phyloP scores from a whole-genome alignment of 2,329 filamentous ascomycete genomes.

The Fusarium praegraminearum region DNA sequence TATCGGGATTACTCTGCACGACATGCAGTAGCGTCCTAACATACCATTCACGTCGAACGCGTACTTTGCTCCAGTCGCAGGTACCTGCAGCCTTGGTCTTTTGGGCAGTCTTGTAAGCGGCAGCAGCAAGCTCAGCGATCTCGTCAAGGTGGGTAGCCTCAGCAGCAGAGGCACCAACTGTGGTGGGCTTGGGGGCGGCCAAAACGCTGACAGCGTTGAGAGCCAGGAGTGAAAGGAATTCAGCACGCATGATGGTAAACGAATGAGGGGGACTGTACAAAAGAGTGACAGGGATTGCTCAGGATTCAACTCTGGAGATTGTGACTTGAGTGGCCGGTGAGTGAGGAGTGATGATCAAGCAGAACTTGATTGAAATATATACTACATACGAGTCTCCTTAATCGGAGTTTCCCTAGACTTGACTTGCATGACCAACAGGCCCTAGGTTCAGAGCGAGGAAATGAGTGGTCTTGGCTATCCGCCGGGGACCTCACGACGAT shows the following conservation, averaged over 20 bases:
- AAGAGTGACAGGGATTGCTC: conserved; percentile 21
- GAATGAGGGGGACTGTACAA: background rate
- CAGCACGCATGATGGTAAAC: conserved; percentile 36
- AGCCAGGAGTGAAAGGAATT: conserved; percentile 37
- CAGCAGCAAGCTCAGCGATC: conserved; percentile 38
- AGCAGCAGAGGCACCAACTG: conserved; percentile 24
- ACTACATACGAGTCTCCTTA: conserved; percentile 12
- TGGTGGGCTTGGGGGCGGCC: conserved; percentile 34
- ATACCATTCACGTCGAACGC: conserved; percentile 51
- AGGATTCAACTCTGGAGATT: conserved; percentile 12
- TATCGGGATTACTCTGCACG: fast-evolving
- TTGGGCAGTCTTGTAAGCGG: conserved; percentile 45
- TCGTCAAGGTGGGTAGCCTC: conserved; percentile 41
- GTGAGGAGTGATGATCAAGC: conserved; percentile 3
- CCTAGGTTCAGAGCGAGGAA: background rate
- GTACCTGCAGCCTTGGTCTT: conserved; percentile 42
- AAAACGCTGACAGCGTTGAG: conserved; percentile 42
- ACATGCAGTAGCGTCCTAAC: background rate
- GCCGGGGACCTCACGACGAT: background rate
- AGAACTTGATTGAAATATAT: conserved; percentile 30
- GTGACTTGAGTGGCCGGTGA: conserved; percentile 17
- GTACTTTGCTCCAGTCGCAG: conserved; percentile 48
- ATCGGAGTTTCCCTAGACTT: background rate
- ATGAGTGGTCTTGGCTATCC: background rate
- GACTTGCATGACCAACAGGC: conserved; percentile 1